A percentile compares a stretch with the other conserved stretches of the same genome.
Conservation (phyloP, 1,139 yeast genomes). For the Hyphopichia fennica region DNA sequence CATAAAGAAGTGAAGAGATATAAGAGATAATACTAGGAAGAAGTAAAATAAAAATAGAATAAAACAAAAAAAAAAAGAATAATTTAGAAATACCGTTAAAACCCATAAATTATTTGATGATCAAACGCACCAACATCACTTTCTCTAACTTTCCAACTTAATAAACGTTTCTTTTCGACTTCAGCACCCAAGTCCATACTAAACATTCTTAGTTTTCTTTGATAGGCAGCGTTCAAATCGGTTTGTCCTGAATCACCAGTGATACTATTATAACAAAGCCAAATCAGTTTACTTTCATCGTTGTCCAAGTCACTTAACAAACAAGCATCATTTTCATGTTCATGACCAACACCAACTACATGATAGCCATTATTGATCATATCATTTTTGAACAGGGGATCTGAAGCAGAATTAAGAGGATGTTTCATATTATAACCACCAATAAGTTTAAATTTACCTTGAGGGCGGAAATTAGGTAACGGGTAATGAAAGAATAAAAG, state of each 20-base stretch:
- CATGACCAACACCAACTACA: conserved; percentile 54
- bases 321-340: conserved; percentile 58
- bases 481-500: conserved; percentile 53
- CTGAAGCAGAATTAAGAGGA: conserved; percentile 33
- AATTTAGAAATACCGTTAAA: background rate
- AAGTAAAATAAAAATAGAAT: background rate
- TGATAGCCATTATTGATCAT: conserved; percentile 38
- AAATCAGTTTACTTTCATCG: conserved; percentile 18
- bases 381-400: conserved; percentile 35
- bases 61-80: background rate
- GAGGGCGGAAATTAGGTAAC: conserved; percentile 52
- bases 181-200: conserved; percentile 37
- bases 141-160: conserved; percentile 43
- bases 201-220: conserved; percentile 37
- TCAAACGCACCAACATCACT: conserved; percentile 29
- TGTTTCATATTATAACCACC: conserved; percentile 51
- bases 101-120: conserved; percentile 29
- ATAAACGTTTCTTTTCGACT: conserved; percentile 22
- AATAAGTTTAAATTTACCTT: conserved; percentile 46
- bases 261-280: conserved; percentile 44
- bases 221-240: conserved; percentile 20
- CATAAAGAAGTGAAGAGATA: background rate
- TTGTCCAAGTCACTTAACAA: conserved; percentile 20
- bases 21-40: too few relatives aligned
- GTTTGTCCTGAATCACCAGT: conserved; percentile 42